Base-by-base conservation (phyloP, 2,329 filamentous ascomycete genomes). In the Botryotinia globosa region DNA sequence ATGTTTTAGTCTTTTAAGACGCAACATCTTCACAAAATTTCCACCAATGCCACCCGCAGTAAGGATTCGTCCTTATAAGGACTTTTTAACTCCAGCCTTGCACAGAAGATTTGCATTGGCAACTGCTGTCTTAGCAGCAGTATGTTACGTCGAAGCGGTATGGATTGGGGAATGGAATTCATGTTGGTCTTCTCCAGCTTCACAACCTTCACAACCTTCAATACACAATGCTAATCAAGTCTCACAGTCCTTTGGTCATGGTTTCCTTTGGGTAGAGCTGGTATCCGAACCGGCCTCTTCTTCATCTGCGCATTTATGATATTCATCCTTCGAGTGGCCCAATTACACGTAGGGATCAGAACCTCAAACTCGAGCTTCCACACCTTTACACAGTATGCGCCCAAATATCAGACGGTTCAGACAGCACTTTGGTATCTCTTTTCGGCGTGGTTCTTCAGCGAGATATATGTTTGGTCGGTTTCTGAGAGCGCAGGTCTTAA, bases 71-170 rank as follows among this genome's bases (percentile, higher is more conserved):
- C 79, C 80, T 75, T 83, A 83, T 79, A 81, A 86, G 85, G 93
- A 97, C 84, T 97, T 97, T 82, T 85, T 98, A 77, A 97, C 95
- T 74, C 94, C 95, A 67, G 91, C 92, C 69, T 85, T 98, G 76
- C 95, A 98, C 82, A 88, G 92, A 79, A 89, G 94, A 79, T 98
- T 98, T 83, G 91, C 92, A 66, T 90, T 90, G 75, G 94, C 93
- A 20, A 91, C 92, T 65, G 86, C 88, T 22, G 84, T 93, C 75
- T 85, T 94, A 22, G 83, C 96, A 16, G 83, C 86, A 65, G 85
- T 94, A 72, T 93, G 93, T 80, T 97, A 96, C 81, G 71, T 88
- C 54, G 88, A 93, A 80, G 88, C 94, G 66, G 83, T 96, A 70
- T 81, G 90, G 72, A 86, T 97, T 76, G 90, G 91, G 29, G 85